These are phyloP conservation scores for Yamadazyma philogaea DNA, from an alignment of 805 yeast species.

Conservation along the genomic window DNA sequence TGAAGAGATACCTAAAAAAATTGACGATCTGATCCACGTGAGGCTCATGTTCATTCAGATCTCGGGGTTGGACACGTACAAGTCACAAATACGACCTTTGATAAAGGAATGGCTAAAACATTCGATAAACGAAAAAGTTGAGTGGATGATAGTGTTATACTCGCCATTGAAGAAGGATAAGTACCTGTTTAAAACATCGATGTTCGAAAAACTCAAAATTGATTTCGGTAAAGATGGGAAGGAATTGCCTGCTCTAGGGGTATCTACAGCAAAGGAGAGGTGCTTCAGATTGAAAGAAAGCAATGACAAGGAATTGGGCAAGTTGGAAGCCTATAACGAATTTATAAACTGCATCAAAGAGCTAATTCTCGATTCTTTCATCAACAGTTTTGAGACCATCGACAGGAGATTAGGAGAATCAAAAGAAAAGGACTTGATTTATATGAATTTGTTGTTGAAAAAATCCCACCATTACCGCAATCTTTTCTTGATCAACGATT, in stretches of 20 bases:
- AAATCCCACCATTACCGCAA: conserved; percentile 4
- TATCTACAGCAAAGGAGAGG: conserved; percentile 27
- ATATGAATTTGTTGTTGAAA: conserved; percentile 7
- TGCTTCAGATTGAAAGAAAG: conserved; percentile 39
- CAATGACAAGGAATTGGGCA: conserved; percentile 30
- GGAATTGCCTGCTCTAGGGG: conserved; percentile 4
- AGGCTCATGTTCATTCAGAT: conserved; percentile 67
- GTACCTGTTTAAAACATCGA: conserved; percentile 43
- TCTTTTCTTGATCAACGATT: conserved; percentile 12
- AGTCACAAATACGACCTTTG: conserved; percentile 76
- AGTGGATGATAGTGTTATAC: conserved; percentile 60
- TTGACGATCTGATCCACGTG: conserved; percentile 46
- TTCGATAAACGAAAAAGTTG: conserved; percentile 39
- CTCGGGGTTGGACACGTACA: conserved; percentile 67
- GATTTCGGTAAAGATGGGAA: conserved; percentile 41
- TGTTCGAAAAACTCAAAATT: conserved; percentile 51
- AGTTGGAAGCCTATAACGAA: conserved; percentile 50
- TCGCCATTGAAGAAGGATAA: conserved; percentile 40
- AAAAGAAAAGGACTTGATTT: conserved; percentile 8
- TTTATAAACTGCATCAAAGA: conserved; percentile 25
- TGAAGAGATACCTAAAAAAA: conserved; percentile 52
- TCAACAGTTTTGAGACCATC: conserved; percentile 46
- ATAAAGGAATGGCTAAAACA: conserved; percentile 74
- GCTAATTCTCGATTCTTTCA: conserved; percentile 14
- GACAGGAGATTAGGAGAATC: conserved; percentile 1